phyloP scores from a whole-genome alignment of 371 early-diverging fungal genomes.

The Mortierella sp. region DNA sequence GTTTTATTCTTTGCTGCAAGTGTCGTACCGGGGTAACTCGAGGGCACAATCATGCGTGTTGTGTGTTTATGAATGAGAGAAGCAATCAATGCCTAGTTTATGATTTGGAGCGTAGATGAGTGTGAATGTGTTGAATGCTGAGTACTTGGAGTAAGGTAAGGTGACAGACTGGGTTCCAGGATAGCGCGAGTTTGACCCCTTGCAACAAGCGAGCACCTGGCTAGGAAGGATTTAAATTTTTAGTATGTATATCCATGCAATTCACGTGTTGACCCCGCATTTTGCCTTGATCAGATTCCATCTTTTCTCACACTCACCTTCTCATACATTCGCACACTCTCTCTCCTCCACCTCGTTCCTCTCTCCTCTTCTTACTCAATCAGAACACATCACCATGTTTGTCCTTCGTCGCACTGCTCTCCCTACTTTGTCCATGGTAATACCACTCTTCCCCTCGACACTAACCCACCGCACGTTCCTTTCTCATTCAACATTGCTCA shows the following conservation, averaged over 20 bases:
- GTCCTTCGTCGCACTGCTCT: slow-evolving; percentile 48
- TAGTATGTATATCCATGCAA: too few relatives aligned
- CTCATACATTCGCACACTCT: not conserved
- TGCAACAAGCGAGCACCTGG: too few relatives aligned
- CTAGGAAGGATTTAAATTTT: too few relatives aligned
- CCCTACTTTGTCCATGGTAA: slow-evolving; percentile 48
- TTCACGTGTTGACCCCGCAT: too few relatives aligned
- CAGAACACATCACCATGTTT: slow-evolving; percentile 26
- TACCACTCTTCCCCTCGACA: not conserved
- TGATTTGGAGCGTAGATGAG: not conserved
- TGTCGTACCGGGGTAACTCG: slow-evolving; percentile 59
- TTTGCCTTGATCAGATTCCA: too few relatives aligned
- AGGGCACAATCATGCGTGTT: slow-evolving; percentile 52
- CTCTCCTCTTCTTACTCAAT: slow-evolving; percentile 9
- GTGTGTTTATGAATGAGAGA: slow-evolving; percentile 1
- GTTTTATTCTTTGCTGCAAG: not conserved
- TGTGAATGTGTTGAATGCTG: not conserved
- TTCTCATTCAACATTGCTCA: too few relatives aligned
- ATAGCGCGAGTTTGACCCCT: too few relatives aligned
- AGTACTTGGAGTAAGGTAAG: not conserved
- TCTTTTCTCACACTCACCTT: not conserved
- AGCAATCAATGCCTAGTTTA: too few relatives aligned
- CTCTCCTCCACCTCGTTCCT: not conserved
- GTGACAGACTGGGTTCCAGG: not conserved
- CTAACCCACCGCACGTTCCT: too few relatives aligned